Evolutionary conservation across 495 filamentous ascomycete species (phyloP).

Genomic region (Thermothielavioides terrestris): DNA sequence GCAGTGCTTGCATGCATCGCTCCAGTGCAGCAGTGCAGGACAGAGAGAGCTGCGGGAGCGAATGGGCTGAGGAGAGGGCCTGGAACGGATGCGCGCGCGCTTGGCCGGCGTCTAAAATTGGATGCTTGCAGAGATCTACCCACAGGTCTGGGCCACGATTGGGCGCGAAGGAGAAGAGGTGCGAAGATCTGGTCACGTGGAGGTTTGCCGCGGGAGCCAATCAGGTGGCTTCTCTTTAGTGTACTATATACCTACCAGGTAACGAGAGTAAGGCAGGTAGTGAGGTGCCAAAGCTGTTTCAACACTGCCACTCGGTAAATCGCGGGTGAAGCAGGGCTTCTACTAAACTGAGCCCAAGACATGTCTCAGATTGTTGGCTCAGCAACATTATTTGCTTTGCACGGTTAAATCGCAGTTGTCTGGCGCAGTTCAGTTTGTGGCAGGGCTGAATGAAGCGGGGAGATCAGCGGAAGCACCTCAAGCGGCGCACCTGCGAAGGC

Average conservation of each 20-base stretch:
- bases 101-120: slow-evolving; percentile 25
- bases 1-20: no score
- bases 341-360: no score
- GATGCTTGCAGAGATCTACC: neutral
- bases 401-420: no score
- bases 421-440: neutral
- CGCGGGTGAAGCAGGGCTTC: no score
- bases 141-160: neutral
- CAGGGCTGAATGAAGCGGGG: neutral
- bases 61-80: slow-evolving; percentile 12
- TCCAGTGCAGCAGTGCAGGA: no score
- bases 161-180: neutral
- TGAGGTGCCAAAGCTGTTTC: no score
- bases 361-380: no score
- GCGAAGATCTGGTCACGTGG: neutral
- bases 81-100: slow-evolving; percentile 12
- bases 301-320: no score
- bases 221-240: neutral
- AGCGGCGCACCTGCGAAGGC: slow-evolving; percentile 1
- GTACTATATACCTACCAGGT: no score
- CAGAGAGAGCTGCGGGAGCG: neutral
- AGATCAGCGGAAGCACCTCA: neutral
- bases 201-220: neutral
- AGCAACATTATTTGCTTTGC: no score
- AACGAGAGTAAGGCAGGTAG: no score